phyloP scores from a whole-genome alignment of 768 basidiomycete species.

The Amanita polypyramis region DNA sequence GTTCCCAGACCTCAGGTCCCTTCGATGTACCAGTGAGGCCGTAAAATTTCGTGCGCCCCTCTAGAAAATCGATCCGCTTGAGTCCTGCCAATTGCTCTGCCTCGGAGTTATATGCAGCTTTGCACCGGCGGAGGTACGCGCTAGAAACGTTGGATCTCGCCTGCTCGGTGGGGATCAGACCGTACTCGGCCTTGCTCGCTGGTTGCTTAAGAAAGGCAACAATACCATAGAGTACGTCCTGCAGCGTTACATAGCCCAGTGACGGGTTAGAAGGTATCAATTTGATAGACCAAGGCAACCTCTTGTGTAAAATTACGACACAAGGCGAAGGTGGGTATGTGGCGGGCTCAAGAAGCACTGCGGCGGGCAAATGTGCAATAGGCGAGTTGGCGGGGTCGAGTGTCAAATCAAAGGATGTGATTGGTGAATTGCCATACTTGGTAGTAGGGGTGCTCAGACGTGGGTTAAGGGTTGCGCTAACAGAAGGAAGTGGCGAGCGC shows the following conservation, averaged over 20 bases:
- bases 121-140: slow-evolving; percentile 33
- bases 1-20: slow-evolving; percentile 6
- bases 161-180: slow-evolving; percentile 20
- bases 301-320: slow-evolving; percentile 3
- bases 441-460: slow-evolving; percentile 8
- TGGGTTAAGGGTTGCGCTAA: slow-evolving; percentile 10
- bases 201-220: slow-evolving; percentile 31
- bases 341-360: slow-evolving; percentile 2
- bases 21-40: slow-evolving; percentile 22
- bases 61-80: slow-evolving; percentile 46
- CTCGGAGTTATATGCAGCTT: slow-evolving; percentile 19
- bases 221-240: slow-evolving; percentile 38
- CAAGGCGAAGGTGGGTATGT: slow-evolving; percentile 2
- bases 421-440: neutral
- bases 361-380: neutral
- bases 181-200: slow-evolving; percentile 31
- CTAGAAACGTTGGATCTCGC: slow-evolving; percentile 20
- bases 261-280: slow-evolving; percentile 7
- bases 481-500: slow-evolving; percentile 10
- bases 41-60: slow-evolving; percentile 26
- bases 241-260: slow-evolving; percentile 21
- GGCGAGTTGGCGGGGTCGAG: neutral
- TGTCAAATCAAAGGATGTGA: neutral
- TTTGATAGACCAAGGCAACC: slow-evolving; percentile 6
- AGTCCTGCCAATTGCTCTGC: slow-evolving; percentile 36